Percentiles rank a stretch among this genome's conserved stretches.
These are phyloP conservation scores for Erysiphe neolycopersici DNA, from an alignment of 2,329 filamentous ascomycete species.

Conservation along the genomic window DNA sequence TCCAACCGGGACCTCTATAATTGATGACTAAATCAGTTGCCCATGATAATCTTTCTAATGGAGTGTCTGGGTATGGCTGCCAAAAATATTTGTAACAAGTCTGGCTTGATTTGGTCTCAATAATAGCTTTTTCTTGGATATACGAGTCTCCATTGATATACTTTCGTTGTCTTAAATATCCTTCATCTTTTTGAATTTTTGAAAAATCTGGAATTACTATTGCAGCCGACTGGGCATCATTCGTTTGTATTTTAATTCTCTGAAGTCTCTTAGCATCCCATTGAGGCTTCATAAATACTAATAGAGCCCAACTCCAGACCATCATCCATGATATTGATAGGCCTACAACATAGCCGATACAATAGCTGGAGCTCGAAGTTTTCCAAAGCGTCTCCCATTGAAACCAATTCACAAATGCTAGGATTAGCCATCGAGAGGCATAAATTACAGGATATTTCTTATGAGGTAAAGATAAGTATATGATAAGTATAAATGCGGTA, in stretches of 20 bases:
- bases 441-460: conserved; percentile 23
- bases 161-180: neutral
- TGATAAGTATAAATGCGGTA: conserved; percentile 20
- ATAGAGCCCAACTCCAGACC: conserved; percentile 20
- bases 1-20: conserved; percentile 32
- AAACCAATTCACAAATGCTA: conserved; percentile 18
- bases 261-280: conserved; percentile 23
- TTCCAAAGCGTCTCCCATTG: conserved; percentile 18
- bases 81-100: conserved; percentile 24
- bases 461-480: conserved; percentile 31
- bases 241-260: conserved; percentile 8
- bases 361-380: conserved; percentile 25
- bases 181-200: neutral
- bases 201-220: neutral
- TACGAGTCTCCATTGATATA: neutral
- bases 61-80: conserved; percentile 28
- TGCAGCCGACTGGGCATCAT: neutral
- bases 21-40: conserved; percentile 25
- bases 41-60: conserved; percentile 26
- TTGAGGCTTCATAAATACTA: conserved; percentile 29
- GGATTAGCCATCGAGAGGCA: conserved; percentile 22
- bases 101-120: neutral
- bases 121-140: neutral
- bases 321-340: conserved; percentile 24
- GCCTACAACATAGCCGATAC: conserved; percentile 23